Evolutionary conservation across 768 basidiomycete genomes (phyloP).

Genomic region (Agaricus subrufescens): DNA sequence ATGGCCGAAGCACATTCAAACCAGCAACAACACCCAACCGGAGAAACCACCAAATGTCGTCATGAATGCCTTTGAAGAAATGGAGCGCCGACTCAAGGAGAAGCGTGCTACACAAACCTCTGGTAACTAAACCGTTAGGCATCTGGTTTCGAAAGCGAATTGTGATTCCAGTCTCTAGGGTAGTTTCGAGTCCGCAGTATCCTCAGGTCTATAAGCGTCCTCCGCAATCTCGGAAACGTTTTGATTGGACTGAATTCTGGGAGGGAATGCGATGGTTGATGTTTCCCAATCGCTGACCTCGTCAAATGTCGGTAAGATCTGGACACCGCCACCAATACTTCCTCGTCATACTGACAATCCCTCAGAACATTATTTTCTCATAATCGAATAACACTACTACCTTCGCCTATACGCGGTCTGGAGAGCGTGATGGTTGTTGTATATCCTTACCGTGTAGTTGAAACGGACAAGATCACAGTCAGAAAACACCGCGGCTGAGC

Average conservation of each 20-base stretch:
- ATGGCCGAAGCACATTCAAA: constrained; percentile 61
- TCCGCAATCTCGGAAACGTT: constrained; percentile 12
- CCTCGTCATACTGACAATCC: no score
- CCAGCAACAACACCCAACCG: constrained; percentile 8
- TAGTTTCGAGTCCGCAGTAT: constrained; percentile 6
- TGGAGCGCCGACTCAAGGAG: constrained; percentile 53
- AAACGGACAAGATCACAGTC: constrained; percentile 40
- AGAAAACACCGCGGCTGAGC: not conserved
- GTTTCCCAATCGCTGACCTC: constrained; percentile 39
- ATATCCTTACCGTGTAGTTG: constrained; percentile 56
- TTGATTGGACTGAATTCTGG: constrained; percentile 25
- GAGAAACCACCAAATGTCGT: constrained; percentile 29
- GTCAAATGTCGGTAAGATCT: constrained; percentile 26
- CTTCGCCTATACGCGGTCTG: constrained; percentile 49
- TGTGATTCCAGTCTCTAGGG: not conserved
- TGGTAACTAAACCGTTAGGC: constrained; percentile 10
- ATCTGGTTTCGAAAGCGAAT: not conserved
- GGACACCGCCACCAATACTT: constrained; percentile 25
- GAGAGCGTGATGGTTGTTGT: constrained; percentile 58
- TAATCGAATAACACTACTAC: not conserved
- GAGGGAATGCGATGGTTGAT: constrained; percentile 47
- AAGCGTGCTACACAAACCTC: constrained; percentile 33
- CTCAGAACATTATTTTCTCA: not conserved
- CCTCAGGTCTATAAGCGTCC: constrained; percentile 7
- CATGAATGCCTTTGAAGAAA: constrained; percentile 67